Evolutionary conservation across 116 monocot species (phyloP).

Genomic region (Cymodocea nodosa): DNA sequence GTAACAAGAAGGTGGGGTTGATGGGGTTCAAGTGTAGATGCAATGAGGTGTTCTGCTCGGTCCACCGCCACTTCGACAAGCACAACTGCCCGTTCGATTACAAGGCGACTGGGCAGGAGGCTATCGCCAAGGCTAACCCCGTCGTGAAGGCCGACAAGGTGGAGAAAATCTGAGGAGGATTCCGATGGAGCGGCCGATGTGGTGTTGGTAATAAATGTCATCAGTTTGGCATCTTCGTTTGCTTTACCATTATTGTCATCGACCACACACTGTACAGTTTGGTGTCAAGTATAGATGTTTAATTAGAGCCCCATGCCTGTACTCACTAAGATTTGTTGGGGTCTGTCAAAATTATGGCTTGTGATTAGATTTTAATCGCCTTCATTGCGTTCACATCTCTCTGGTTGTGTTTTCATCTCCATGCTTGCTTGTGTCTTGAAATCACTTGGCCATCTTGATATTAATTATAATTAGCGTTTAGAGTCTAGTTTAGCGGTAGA

Average conservation of each 20-base stretch:
- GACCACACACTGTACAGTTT: too few species aligned
- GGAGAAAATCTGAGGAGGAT: slow-evolving; percentile 18
- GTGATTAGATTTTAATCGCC: too few species aligned
- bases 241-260: background rate
- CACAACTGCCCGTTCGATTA: slow-evolving; percentile 49
- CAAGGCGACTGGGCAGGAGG: slow-evolving; percentile 35
- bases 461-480: too few species aligned
- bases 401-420: background rate
- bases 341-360: too few species aligned
- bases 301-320: too few species aligned
- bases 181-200: background rate
- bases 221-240: slow-evolving; percentile 2
- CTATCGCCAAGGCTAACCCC: slow-evolving; percentile 61
- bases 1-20: slow-evolving; percentile 46
- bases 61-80: slow-evolving; percentile 46
- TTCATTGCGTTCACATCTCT: too few species aligned
- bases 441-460: too few species aligned
- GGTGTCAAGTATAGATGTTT: too few species aligned
- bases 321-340: too few species aligned
- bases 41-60: slow-evolving; percentile 39
- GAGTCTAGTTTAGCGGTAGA: too few species aligned
- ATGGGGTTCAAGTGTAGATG: slow-evolving; percentile 65
- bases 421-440: too few species aligned
- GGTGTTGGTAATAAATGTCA: background rate
- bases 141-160: slow-evolving; percentile 51